Percentiles rank a stretch among this genome's conserved stretches.
Evolutionary conservation across 371 early-diverging fungal genomes (phyloP).

Genomic region (Rhizomucor pusillus): DNA sequence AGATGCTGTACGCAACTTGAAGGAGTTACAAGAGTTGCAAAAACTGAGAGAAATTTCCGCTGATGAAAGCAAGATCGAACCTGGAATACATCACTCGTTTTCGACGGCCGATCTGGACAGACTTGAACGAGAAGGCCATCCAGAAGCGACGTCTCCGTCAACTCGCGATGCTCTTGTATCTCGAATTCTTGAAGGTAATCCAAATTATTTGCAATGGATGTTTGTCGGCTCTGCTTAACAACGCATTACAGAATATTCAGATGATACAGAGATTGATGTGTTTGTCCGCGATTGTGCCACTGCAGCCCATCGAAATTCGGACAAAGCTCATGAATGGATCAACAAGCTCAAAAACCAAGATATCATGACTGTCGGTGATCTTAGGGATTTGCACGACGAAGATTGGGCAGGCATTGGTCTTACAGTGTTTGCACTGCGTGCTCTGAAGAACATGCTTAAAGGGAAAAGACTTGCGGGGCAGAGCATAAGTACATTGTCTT

Average conservation of each 20-base stretch:
- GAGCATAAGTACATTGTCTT: slow-evolving; percentile 5
- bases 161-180: slow-evolving; percentile 42
- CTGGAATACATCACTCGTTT: neutral
- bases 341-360: slow-evolving; percentile 71
- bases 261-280: slow-evolving; percentile 67
- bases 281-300: slow-evolving; percentile 69
- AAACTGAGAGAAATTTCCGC: neutral
- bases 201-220: neutral
- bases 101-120: slow-evolving; percentile 3
- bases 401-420: slow-evolving; percentile 79
- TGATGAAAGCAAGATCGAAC: slow-evolving; percentile 4
- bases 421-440: slow-evolving; percentile 87
- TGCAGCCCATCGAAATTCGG: slow-evolving; percentile 63
- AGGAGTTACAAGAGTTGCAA: slow-evolving; percentile 12
- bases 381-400: slow-evolving; percentile 73
- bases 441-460: slow-evolving; percentile 75
- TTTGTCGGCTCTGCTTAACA: neutral
- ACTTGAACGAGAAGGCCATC: neutral
- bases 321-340: slow-evolving; percentile 78
- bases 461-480: slow-evolving; percentile 45
- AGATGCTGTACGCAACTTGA: slow-evolving; percentile 36
- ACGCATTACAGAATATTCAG: slow-evolving; percentile 48
- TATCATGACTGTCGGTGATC: slow-evolving; percentile 80
- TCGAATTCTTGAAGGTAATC: slow-evolving; percentile 37
- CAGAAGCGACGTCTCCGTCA: slow-evolving; percentile 7